Percentiles rank a stretch among this genome's conserved stretches.
Conservation (phyloP, 2,329 filamentous ascomycete genomes). For the Colletotrichum gloeosporioides region DNA sequence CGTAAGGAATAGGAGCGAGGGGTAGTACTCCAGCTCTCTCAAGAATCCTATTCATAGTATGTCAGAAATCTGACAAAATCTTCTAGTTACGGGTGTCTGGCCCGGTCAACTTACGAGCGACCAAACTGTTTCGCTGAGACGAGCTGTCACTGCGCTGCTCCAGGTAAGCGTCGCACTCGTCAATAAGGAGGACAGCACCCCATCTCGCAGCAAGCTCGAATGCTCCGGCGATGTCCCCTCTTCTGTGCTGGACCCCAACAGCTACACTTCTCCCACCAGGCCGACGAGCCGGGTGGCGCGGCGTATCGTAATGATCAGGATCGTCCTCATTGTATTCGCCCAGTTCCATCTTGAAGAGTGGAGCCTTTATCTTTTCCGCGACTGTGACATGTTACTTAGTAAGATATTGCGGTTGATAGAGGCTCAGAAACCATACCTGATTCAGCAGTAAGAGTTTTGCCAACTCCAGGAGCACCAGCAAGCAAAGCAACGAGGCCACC, state of each 20-base stretch:
- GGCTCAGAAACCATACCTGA: slow-evolving; percentile 8
- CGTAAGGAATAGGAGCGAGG: slow-evolving; percentile 88
- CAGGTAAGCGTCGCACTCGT: slow-evolving; percentile 86
- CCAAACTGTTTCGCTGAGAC: slow-evolving; percentile 9
- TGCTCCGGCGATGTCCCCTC: slow-evolving; percentile 39
- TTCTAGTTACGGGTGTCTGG: neutral
- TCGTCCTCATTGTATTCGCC: slow-evolving; percentile 69
- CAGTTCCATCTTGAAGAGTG: slow-evolving; percentile 50
- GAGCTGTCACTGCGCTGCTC: slow-evolving; percentile 69
- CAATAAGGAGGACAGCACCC: slow-evolving; percentile 84
- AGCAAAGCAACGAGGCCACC: slow-evolving; percentile 39
- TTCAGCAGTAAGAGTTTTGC: slow-evolving; percentile 46
- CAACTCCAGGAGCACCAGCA: slow-evolving; percentile 37
- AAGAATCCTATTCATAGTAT: slow-evolving; percentile 59
- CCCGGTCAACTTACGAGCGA: neutral
- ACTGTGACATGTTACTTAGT: slow-evolving; percentile 23
- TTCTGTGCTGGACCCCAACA: neutral
- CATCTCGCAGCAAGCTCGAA: slow-evolving; percentile 58
- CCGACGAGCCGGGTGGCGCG: neutral
- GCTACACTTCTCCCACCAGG: no score
- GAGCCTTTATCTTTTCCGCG: slow-evolving; percentile 40
- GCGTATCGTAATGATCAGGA: slow-evolving; percentile 26
- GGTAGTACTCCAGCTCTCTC: slow-evolving; percentile 87
- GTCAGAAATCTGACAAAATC: neutral
- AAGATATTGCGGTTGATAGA: neutral